Base-by-base conservation (phyloP, 805 yeast species). In the Wickerhamomyces sydowiorum region DNA sequence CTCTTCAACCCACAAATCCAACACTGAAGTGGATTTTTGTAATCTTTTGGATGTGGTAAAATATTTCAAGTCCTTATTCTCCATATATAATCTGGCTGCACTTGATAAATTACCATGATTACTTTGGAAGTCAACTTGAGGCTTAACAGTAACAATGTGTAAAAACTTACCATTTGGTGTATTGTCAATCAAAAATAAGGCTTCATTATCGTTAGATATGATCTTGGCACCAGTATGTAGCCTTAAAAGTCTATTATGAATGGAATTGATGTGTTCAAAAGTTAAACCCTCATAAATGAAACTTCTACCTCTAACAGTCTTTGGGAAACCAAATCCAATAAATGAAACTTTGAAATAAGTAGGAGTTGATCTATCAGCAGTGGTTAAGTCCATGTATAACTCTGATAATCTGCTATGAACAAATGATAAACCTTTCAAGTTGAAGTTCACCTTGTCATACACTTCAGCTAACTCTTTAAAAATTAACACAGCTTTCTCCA, bases 1-100 rank as follows among this genome's bases (percentile, higher is more conserved):
- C 62, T 88, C 95, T 56, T 88, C 95, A 17, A 90, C 87, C 96
- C 96, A 88, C 52, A 88, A 66, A 53, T 87, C 88, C 41, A 77
- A 72, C 8, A 85, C 81, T 10, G 82, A 73, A 0, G 80, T 75
- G 1, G 86, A 75, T 5, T 91, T 90, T 1, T 91, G 87, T 40
- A 87, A 62, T 52, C 84, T 78, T 60, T 84, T 75, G 38, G 82
- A 72, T 30, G 79, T 76, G 5, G 86, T 75, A 64, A 88, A 88
- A 45, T 75, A 74, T 51, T 77, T 75, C 63, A 87, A 64, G 53
- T 86, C 77, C 62, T 81, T 81, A 61, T 86, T 82, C 51, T 86
- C 80, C 52, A 86, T 80, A 61, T 84, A 86, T 47, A 81, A 77
- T 59, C 84, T 70, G 13, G 84, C 84, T 51, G 85, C 84, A 47